A percentile compares a stretch with the other conserved stretches of the same genome.
Conservation (phyloP, 108 stramenopile species). For the Chaetoceros muelleri region DNA sequence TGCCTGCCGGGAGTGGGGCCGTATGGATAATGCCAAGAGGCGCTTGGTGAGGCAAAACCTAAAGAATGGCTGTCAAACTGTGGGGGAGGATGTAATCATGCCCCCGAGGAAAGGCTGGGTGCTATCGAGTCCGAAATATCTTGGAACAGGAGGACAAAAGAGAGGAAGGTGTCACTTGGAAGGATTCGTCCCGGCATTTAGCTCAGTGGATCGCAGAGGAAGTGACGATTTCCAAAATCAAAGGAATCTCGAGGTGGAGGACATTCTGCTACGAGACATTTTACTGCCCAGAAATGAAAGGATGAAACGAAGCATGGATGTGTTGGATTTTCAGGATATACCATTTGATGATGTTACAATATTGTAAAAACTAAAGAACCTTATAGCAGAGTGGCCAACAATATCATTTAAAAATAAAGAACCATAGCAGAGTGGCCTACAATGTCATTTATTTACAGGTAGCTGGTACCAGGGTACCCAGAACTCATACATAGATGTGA, state of each 20-base stretch:
- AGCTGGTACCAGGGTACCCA: no score
- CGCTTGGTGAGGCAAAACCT: slow-evolving; percentile 24
- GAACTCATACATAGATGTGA: no score
- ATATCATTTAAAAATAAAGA: no score
- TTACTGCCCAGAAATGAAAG: slow-evolving; percentile 33
- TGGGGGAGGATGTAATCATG: no score
- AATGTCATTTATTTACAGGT: no score
- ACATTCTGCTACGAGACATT: slow-evolving; percentile 40
- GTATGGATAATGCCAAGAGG: slow-evolving; percentile 50
- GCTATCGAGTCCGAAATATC: slow-evolving; percentile 23
- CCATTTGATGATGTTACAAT: no score
- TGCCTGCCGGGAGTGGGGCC: slow-evolving; percentile 54
- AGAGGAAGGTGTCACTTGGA: no score
- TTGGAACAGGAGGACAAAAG: no score
- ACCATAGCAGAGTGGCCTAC: no score
- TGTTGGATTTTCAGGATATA: slow-evolving; percentile 1
- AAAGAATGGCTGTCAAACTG: not conserved
- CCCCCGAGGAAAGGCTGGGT: slow-evolving; percentile 27
- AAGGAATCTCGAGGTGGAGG: slow-evolving; percentile 44
- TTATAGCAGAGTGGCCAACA: no score
- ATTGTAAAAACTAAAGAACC: no score
- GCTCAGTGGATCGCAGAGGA: slow-evolving; percentile 24
- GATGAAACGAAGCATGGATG: slow-evolving; percentile 2
- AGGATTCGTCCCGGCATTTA: slow-evolving; percentile 27
- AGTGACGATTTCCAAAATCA: slow-evolving; percentile 31